Evolutionary conservation across 768 basidiomycete species (phyloP).

Genomic region (Rubroboletus pulcherrimus): DNA sequence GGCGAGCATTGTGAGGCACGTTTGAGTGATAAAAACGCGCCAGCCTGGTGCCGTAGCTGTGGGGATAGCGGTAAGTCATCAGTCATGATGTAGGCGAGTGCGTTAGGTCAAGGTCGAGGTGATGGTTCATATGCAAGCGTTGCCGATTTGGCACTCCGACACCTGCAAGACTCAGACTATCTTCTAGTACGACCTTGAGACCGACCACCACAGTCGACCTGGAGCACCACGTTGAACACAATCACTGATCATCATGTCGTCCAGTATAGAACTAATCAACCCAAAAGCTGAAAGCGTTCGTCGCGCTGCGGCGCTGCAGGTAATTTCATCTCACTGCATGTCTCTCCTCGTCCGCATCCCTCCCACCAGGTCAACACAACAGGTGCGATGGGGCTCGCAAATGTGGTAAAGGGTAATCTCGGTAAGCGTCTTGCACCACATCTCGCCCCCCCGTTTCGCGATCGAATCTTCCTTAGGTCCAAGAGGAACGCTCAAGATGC

Average conservation of each 20-base stretch:
- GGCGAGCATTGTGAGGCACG: conserved; percentile 21
- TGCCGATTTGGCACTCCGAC: conserved; percentile 34
- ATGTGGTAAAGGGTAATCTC: conserved; percentile 95
- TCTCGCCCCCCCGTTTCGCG: conserved; percentile 13
- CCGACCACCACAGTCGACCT: conserved; percentile 15
- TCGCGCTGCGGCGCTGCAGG: conserved; percentile 89
- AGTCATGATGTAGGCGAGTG: conserved; percentile 24
- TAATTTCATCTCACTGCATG: conserved; percentile 31
- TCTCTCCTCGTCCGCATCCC: conserved; percentile 20
- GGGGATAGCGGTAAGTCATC: conserved; percentile 23
- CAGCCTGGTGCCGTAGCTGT: conserved; percentile 33
- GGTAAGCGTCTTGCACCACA: conserved; percentile 49
- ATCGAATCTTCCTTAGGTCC: conserved; percentile 59
- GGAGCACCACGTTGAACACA: conserved; percentile 20
- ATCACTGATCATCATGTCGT: conserved; percentile 46
- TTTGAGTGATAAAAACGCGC: conserved; percentile 30
- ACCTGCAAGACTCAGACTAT: conserved; percentile 3
- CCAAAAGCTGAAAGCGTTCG: conserved; percentile 94
- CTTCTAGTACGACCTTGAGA: conserved; percentile 5
- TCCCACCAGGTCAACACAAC: conserved; percentile 74
- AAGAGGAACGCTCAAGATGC: conserved; percentile 97
- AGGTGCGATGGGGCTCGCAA: conserved; percentile 96
- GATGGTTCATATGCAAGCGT: conserved; percentile 30
- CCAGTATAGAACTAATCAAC: conserved; percentile 92
- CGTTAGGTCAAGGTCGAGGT: conserved; percentile 27